Evolutionary conservation across 306 rosid species (phyloP).

Genomic region (Acacia confusa): DNA sequence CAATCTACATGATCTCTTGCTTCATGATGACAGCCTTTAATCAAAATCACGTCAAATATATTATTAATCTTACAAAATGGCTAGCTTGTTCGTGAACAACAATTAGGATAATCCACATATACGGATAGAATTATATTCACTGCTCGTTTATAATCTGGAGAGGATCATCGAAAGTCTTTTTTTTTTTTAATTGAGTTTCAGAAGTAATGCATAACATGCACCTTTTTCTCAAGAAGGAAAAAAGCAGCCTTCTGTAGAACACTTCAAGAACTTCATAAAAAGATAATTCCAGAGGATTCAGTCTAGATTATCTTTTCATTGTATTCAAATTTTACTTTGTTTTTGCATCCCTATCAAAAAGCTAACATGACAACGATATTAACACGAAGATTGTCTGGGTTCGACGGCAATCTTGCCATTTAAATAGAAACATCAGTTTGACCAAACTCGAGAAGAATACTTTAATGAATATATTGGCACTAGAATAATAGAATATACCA

Average conservation of each 20-base stretch:
- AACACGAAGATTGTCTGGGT: slow-evolving; percentile 10
- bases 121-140: no score
- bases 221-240: no score
- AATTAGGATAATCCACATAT: no score
- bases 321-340: slow-evolving; percentile 13
- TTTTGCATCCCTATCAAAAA: neutral
- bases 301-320: neutral
- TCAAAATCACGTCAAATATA: neutral
- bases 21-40: neutral
- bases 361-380: slow-evolving; percentile 12
- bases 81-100: no score
- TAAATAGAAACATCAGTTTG: slow-evolving; percentile 3
- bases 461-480: neutral
- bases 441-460: slow-evolving; percentile 7
- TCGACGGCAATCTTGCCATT: neutral
- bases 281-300: no score
- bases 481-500: neutral
- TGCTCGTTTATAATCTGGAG: neutral
- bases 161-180: neutral
- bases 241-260: no score
- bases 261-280: no score
- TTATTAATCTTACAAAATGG: neutral
- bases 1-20: neutral
- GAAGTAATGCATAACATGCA: no score
- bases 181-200: neutral